Percentiles rank a stretch among this genome's conserved stretches.
Evolutionary conservation across 1,284 basidiomycete species (phyloP).

Genomic region (Volvariella surrecta): DNA sequence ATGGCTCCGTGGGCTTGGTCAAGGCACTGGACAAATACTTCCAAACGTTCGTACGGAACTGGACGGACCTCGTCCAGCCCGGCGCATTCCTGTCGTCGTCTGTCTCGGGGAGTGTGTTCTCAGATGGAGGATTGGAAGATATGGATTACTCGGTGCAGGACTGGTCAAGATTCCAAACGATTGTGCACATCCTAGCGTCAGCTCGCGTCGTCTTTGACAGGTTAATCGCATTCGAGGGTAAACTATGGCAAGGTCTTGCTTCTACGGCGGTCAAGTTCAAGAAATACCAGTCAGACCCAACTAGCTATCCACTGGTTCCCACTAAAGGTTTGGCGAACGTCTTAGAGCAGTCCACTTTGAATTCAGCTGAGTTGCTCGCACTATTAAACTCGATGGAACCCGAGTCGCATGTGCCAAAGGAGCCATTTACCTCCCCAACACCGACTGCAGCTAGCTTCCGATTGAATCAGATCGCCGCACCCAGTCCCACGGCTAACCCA

Average conservation of each 20-base stretch:
- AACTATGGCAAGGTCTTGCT: conserved; percentile 47
- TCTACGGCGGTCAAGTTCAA: conserved; percentile 54
- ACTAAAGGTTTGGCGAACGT: conserved; percentile 67
- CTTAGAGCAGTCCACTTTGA: conserved; percentile 74
- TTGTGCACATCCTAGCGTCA: conserved; percentile 75
- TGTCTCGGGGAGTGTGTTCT: conserved; percentile 24
- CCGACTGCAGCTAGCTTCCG: conserved; percentile 16
- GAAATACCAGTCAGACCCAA: conserved; percentile 44
- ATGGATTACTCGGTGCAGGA: conserved; percentile 84
- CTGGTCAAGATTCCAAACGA: conserved; percentile 78
- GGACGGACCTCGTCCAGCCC: conserved; percentile 46
- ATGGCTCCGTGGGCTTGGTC: conserved; percentile 67
- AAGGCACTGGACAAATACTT: conserved; percentile 67
- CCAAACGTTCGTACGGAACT: conserved; percentile 55
- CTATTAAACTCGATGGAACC: conserved; percentile 30
- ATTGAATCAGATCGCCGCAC: conserved; percentile 11
- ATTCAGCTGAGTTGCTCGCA: conserved; percentile 67
- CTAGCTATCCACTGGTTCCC: conserved; percentile 45
- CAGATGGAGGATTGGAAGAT: conserved; percentile 57
- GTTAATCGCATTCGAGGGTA: conserved; percentile 58
- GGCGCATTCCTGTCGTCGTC: conserved; percentile 24
- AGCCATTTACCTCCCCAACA: conserved; percentile 9
- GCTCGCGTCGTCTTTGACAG: conserved; percentile 66
- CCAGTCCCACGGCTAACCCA: conserved; percentile 19
- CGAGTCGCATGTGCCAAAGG: background rate